These are phyloP conservation scores for Xylaria sp. DNA, from an alignment of 2,329 filamentous ascomycete genomes.

Conservation along the genomic window DNA sequence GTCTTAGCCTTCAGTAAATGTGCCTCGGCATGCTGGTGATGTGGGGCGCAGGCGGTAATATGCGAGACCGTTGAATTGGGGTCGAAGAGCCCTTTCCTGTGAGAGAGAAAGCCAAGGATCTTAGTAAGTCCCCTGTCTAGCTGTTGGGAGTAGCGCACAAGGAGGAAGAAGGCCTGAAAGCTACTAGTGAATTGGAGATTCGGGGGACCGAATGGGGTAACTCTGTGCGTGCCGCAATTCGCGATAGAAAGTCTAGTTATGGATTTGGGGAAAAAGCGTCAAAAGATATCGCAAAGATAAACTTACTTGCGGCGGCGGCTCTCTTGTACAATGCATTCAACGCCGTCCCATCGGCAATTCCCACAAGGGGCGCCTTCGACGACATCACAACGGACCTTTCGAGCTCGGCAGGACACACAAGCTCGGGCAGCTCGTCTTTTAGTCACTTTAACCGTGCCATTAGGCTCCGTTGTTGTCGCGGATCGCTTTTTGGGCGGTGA, in stretches of 20 bases:
- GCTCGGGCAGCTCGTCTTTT: slow-evolving; percentile 91
- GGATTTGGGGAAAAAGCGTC: not conserved
- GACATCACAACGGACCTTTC: slow-evolving; percentile 93
- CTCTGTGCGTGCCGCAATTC: slow-evolving; percentile 17
- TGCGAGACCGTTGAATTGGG: slow-evolving; percentile 32
- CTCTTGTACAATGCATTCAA: slow-evolving; percentile 77
- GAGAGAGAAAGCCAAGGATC: slow-evolving; percentile 31
- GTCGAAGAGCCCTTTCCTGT: slow-evolving; percentile 43
- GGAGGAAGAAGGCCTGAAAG: slow-evolving; percentile 4
- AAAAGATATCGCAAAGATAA: not conserved
- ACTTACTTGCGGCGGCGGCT: slow-evolving; percentile 86
- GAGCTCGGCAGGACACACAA: slow-evolving; percentile 78
- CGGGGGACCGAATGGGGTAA: slow-evolving; percentile 29
- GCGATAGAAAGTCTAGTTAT: not conserved
- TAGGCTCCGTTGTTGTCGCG: slow-evolving; percentile 41
- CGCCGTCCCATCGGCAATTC: slow-evolving; percentile 82
- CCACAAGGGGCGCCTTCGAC: slow-evolving; percentile 87
- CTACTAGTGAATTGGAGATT: slow-evolving; percentile 28
- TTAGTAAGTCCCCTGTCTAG: slow-evolving; percentile 32
- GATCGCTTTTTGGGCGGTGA: slow-evolving; percentile 41
- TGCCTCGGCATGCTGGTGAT: slow-evolving; percentile 50
- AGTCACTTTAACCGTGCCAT: slow-evolving; percentile 53
- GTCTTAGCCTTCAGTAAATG: slow-evolving; percentile 45
- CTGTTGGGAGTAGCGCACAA: slow-evolving; percentile 1
- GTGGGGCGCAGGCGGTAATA: slow-evolving; percentile 31